phyloP scores from a whole-genome alignment of 108 stramenopile genomes.

The Parmales sp. region DNA sequence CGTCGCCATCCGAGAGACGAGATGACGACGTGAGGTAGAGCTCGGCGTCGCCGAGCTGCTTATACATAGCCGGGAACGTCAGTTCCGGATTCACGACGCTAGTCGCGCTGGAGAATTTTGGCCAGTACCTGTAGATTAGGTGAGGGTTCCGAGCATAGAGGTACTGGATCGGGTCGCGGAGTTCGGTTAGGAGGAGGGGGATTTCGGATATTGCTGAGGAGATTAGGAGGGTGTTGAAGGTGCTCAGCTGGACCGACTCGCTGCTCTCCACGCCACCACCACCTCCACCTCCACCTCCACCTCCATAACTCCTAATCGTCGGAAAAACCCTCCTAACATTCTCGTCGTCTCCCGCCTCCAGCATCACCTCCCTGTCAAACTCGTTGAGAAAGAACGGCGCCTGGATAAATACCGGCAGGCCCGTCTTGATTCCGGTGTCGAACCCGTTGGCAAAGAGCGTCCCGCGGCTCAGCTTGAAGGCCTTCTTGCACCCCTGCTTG shows the following conservation, averaged over 20 bases:
- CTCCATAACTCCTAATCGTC: not conserved
- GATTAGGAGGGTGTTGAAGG: not conserved
- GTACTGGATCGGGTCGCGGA: conserved; percentile 1
- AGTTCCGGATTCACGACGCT: not conserved
- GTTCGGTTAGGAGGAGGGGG: not conserved
- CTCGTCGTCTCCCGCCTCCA: not conserved
- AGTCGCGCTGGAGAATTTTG: not conserved
- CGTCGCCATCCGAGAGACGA: too few species aligned
- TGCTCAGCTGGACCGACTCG: not conserved
- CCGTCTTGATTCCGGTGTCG: not conserved
- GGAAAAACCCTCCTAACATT: not conserved
- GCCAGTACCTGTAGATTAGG: conserved; percentile 4
- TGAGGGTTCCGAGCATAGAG: not conserved
- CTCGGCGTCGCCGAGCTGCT: not conserved
- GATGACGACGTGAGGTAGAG: not conserved
- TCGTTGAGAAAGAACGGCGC: conserved; percentile 7
- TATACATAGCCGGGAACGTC: not conserved
- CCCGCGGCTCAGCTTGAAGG: not conserved
- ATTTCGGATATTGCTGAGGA: not conserved
- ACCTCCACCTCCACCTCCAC: not conserved
- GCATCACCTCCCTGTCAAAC: not conserved
- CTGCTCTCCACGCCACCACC: not conserved
- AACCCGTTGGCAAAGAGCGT: not conserved
- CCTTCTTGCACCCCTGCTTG: not conserved
- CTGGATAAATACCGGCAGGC: not conserved